These are phyloP conservation scores for Ceratorhiza oryzae-sativae DNA, from an alignment of 1,284 basidiomycete genomes.

Conservation along the genomic window DNA sequence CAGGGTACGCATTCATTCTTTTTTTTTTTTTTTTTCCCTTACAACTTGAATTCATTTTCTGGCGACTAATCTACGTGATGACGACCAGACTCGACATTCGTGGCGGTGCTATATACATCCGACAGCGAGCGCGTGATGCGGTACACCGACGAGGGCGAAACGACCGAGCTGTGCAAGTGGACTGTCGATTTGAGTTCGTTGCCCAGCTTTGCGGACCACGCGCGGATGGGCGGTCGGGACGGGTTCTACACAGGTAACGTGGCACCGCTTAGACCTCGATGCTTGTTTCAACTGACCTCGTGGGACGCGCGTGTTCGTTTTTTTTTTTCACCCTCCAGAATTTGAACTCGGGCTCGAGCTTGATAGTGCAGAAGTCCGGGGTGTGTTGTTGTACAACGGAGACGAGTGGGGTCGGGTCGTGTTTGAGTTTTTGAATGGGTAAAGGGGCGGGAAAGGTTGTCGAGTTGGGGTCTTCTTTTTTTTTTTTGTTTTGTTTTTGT, in stretches of 20 bases:
- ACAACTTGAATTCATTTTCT: conserved; percentile 3
- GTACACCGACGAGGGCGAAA: conserved; percentile 81
- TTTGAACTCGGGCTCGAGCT: conserved; percentile 81
- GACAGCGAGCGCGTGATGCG: conserved; percentile 75
- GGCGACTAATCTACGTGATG: conserved; percentile 19
- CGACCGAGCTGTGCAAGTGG: conserved; percentile 81
- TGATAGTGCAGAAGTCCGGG: conserved; percentile 78
- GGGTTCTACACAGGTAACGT: conserved; percentile 85
- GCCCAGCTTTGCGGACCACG: conserved; percentile 76
- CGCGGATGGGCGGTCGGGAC: conserved; percentile 49
- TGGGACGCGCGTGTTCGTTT: too few species aligned
- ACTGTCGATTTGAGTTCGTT: conserved; percentile 78
- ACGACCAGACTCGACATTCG: conserved; percentile 72
- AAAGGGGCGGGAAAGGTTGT: not conserved
- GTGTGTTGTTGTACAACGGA: conserved; percentile 72
- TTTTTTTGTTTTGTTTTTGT: too few species aligned
- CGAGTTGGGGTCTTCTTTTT: not conserved
- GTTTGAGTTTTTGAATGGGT: conserved; percentile 51
- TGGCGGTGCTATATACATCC: conserved; percentile 77
- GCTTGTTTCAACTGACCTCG: conserved; percentile 21
- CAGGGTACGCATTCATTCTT: conserved; percentile 42
- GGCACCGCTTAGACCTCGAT: conserved; percentile 42
- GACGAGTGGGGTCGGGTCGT: conserved; percentile 76
- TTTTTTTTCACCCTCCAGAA: conserved; percentile 54
- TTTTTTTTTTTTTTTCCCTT: not conserved